A percentile compares a stretch with the other conserved stretches of the same genome.
These are phyloP conservation scores for Creolimax fragrantissima DNA, from an alignment of 78 protist genomes.

Conservation along the genomic window DNA sequence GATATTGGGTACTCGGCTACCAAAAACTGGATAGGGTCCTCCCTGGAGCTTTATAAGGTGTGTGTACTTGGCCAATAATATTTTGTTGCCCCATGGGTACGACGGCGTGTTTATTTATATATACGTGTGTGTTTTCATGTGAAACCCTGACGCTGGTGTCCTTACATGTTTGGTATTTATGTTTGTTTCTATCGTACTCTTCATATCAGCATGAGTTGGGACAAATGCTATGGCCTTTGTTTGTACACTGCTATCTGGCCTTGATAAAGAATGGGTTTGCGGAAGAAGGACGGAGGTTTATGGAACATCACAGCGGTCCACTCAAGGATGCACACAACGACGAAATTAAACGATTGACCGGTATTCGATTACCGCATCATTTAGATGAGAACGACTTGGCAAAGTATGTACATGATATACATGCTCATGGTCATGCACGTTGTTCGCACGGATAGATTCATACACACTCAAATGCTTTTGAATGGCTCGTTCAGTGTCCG, in stretches of 20 bases:
- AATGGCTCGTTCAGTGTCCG: too few species aligned
- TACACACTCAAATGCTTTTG: background rate
- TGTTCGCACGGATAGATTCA: background rate
- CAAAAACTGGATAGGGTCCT: background rate
- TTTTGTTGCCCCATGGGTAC: background rate
- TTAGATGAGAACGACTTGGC: background rate
- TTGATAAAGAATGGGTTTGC: background rate
- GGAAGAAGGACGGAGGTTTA: background rate
- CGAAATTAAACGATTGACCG: background rate
- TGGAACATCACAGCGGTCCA: background rate
- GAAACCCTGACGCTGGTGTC: background rate
- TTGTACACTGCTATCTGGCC: slow-evolving; percentile 3
- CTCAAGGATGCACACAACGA: background rate
- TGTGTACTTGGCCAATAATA: background rate
- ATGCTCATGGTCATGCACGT: background rate
- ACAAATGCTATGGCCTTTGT: background rate
- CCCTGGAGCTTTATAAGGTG: background rate
- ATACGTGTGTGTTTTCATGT: background rate
- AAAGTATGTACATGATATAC: background rate
- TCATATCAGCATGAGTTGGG: background rate
- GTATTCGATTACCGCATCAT: background rate
- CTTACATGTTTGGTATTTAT: background rate
- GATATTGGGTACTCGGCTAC: background rate
- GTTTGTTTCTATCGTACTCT: background rate
- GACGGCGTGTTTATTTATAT: background rate